phyloP scores from a whole-genome alignment of 352 stramenopile species.

The Elongisporangium anandrum region DNA sequence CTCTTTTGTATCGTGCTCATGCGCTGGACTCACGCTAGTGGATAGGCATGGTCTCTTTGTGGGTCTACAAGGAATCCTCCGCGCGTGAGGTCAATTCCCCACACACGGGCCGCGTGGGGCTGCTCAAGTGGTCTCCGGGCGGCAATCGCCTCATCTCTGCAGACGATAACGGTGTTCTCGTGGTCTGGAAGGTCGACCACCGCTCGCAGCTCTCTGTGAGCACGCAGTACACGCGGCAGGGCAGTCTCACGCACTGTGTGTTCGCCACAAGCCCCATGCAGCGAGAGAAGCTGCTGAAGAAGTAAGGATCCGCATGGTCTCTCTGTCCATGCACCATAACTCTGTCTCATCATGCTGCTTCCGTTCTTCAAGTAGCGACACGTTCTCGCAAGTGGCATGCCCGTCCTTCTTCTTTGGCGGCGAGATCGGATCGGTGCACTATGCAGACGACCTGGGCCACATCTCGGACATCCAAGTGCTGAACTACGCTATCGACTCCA shows the following conservation, averaged over 20 bases:
- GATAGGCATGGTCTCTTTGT: conserved; percentile 78
- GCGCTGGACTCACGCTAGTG: conserved; percentile 5
- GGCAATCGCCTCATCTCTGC: conserved; percentile 88
- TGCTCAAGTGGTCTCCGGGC: conserved; percentile 83
- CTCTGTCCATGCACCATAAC: neutral
- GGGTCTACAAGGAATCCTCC: conserved; percentile 66
- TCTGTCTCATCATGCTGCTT: too few species aligned
- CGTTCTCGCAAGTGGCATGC: conserved; percentile 51
- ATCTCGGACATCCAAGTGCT: conserved; percentile 87
- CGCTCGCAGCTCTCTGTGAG: conserved; percentile 72
- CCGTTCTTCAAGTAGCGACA: conserved; percentile 25
- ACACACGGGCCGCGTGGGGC: conserved; percentile 69
- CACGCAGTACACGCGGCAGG: conserved; percentile 84
- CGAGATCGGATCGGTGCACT: conserved; percentile 87
- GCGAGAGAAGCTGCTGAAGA: conserved; percentile 36
- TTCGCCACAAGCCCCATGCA: conserved; percentile 59
- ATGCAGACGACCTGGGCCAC: conserved; percentile 90
- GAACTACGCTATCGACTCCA: conserved; percentile 83
- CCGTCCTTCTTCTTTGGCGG: conserved; percentile 93
- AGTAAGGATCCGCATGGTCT: conserved; percentile 11
- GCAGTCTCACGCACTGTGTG: conserved; percentile 83
- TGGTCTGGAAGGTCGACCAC: conserved; percentile 84
- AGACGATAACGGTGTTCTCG: conserved; percentile 80
- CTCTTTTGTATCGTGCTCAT: neutral
- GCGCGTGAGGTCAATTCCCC: conserved; percentile 78